Percentiles rank a stretch among this genome's conserved stretches.
Conservation (phyloP, 1,139 yeast genomes). For the Diutina siamensis region DNA sequence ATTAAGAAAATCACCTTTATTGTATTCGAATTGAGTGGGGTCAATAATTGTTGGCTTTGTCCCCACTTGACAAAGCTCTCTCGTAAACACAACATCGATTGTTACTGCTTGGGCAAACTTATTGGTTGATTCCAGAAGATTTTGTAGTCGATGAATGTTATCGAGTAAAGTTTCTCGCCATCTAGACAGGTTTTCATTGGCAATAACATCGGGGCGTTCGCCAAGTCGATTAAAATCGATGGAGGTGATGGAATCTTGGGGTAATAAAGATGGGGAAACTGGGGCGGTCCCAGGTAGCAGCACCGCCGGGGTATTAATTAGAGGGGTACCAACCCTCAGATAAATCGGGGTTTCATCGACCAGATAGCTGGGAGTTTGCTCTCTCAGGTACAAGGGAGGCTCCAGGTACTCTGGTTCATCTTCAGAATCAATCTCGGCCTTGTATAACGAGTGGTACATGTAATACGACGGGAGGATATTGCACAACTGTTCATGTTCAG, state of each 20-base stretch:
- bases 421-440: neutral
- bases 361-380: neutral
- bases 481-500: neutral
- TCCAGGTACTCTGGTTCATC: neutral
- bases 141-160: constrained; percentile 24
- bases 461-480: constrained; percentile 5
- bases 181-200: constrained; percentile 21
- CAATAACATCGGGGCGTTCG: constrained; percentile 11
- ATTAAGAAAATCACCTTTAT: constrained; percentile 41
- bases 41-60: constrained; percentile 22
- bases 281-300: neutral
- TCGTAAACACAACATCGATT: constrained; percentile 23
- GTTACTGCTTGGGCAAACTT: constrained; percentile 17
- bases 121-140: constrained; percentile 21
- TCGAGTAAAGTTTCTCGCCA: constrained; percentile 32
- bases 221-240: neutral
- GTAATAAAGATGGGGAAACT: neutral
- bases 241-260: neutral
- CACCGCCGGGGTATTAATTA: neutral
- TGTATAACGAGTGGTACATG: constrained; percentile 4
- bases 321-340: too few species aligned
- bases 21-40: constrained; percentile 30
- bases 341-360: too few species aligned
- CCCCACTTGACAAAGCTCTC: constrained; percentile 23
- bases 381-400: constrained; percentile 4